phyloP scores from a whole-genome alignment of 192 early-diverging fungal species.

The Podila clonocystis region DNA sequence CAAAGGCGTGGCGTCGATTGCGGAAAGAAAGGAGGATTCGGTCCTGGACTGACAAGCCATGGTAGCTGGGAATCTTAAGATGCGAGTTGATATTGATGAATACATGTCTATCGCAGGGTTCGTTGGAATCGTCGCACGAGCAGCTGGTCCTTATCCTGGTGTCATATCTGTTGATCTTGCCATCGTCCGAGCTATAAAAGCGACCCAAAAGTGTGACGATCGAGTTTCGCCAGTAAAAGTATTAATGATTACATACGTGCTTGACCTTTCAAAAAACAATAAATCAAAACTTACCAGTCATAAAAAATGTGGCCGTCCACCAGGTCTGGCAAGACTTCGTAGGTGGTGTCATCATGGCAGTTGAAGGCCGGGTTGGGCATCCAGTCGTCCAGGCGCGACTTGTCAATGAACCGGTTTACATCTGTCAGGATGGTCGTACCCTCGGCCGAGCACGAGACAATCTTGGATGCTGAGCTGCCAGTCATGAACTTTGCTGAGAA shows the following conservation, averaged over 20 bases:
- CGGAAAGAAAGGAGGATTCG: conserved; percentile 10
- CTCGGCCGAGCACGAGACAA: conserved; percentile 74
- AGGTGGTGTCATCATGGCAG: conserved; percentile 56
- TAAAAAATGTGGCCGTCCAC: conserved; percentile 56
- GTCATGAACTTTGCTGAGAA: conserved; percentile 81
- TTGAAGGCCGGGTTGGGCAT: conserved; percentile 36
- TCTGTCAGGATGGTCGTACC: conserved; percentile 67
- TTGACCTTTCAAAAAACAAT: background rate
- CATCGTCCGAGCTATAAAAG: conserved; percentile 53
- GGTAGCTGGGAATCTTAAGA: background rate
- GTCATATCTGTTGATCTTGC: conserved; percentile 56
- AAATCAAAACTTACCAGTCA: conserved; percentile 26
- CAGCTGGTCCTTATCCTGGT: conserved; percentile 52
- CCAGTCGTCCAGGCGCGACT: conserved; percentile 21
- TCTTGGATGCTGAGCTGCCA: conserved; percentile 60
- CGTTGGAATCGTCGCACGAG: conserved; percentile 7
- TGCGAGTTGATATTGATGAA: conserved; percentile 53
- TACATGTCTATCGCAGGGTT: conserved; percentile 42
- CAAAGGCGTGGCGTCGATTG: conserved; percentile 10
- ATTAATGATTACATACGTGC: too few relatives aligned
- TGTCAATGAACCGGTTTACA: conserved; percentile 32
- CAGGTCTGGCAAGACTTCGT: conserved; percentile 61
- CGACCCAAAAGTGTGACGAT: background rate
- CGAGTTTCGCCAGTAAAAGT: background rate
- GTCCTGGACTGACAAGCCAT: background rate